phyloP scores from a whole-genome alignment of 176 grass and related monocot genomes.

The Coix lacrymajobi region DNA sequence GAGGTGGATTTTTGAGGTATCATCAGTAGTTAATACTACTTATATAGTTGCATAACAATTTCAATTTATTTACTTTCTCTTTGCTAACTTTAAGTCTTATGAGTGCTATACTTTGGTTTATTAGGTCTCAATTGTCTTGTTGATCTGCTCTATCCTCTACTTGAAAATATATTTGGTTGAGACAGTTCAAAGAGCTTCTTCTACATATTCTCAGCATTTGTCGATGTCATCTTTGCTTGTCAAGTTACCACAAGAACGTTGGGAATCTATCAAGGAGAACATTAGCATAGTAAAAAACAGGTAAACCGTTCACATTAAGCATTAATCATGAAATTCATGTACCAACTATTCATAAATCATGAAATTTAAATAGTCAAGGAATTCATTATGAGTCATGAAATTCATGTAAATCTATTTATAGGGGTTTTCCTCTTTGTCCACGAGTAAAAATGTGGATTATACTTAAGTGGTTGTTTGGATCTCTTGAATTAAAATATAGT shows the following conservation, averaged over 20 bases:
- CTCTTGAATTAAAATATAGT: too few relatives aligned
- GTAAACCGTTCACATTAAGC: background rate
- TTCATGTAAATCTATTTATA: background rate
- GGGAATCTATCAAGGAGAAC: constrained; percentile 63
- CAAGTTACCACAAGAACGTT: constrained; percentile 41
- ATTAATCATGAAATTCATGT: background rate
- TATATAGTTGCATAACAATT: background rate
- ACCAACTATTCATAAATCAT: background rate
- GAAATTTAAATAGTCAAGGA: background rate
- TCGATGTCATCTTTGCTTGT: constrained; percentile 31
- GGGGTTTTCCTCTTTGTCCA: background rate
- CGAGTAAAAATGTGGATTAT: background rate
- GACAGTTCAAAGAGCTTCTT: constrained; percentile 43
- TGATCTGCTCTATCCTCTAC: constrained; percentile 64
- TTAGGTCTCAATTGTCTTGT: constrained; percentile 62
- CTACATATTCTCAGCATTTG: constrained; percentile 19
- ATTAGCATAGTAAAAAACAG: constrained; percentile 45
- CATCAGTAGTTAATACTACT: background rate
- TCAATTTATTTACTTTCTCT: background rate
- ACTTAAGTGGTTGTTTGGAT: too few relatives aligned
- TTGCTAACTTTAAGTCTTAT: background rate
- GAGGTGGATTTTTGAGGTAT: constrained; percentile 75
- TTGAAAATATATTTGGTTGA: constrained; percentile 74
- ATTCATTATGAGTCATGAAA: background rate
- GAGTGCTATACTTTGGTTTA: background rate